These are phyloP conservation scores for Chaetoscypha palmicola DNA, from an alignment of 2,329 filamentous ascomycete genomes.

Conservation along the genomic window DNA sequence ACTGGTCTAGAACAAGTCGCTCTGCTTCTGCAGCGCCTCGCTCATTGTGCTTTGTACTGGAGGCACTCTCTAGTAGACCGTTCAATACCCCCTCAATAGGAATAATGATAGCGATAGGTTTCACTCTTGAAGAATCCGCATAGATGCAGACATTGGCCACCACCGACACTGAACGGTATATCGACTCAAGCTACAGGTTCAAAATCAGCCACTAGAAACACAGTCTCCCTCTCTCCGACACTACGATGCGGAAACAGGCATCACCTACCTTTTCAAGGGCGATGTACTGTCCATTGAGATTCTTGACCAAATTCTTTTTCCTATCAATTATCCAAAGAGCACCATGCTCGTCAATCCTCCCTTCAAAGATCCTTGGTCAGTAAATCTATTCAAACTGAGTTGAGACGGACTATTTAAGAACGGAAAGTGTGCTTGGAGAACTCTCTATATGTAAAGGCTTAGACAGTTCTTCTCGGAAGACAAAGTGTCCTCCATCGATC, in stretches of 20 bases:
- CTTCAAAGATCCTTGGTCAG: neutral
- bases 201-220: neutral
- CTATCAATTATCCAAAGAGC: conserved; percentile 72
- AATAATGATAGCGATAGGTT: conserved; percentile 73
- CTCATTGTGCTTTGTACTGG: neutral
- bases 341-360: conserved; percentile 34
- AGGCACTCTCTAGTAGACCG: conserved; percentile 40
- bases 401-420: neutral
- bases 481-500: too few relatives aligned
- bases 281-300: conserved; percentile 48
- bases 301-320: conserved; percentile 91
- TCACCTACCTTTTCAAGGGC: conserved; percentile 66
- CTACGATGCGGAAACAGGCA: neutral
- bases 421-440: neutral
- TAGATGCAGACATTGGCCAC: conserved; percentile 88
- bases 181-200: conserved; percentile 60
- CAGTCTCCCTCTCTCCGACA: neutral
- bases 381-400: neutral
- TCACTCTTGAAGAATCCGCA: conserved; percentile 63
- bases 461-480: too few relatives aligned
- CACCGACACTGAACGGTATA: conserved; percentile 69
- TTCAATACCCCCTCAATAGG: conserved; percentile 53
- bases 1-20: conserved; percentile 52
- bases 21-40: conserved; percentile 52
- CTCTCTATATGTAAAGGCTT: conserved; percentile 31